phyloP scores from a whole-genome alignment of 139 green algal species.

The Picochlorum sp. region DNA sequence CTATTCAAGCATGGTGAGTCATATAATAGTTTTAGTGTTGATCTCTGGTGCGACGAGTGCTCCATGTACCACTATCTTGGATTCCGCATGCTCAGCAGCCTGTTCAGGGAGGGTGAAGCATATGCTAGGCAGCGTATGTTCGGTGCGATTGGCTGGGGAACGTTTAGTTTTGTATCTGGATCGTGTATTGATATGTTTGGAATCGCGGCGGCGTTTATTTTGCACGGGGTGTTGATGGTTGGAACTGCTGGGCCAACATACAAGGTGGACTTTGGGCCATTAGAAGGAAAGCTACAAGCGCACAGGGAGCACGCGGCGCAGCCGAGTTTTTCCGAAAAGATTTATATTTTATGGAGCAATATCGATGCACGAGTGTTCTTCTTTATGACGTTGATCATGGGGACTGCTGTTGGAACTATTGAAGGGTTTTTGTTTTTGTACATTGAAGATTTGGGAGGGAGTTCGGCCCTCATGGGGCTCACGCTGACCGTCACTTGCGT shows the following conservation, averaged over 20 bases:
- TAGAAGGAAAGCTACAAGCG: slow-evolving; percentile 21
- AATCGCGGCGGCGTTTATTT: slow-evolving; percentile 10
- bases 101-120: slow-evolving; percentile 14
- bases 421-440: slow-evolving; percentile 36
- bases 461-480: slow-evolving; percentile 26
- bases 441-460: slow-evolving; percentile 29
- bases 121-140: slow-evolving; percentile 29
- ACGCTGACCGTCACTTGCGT: slow-evolving; percentile 28
- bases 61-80: slow-evolving; percentile 36
- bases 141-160: slow-evolving; percentile 36
- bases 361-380: slow-evolving; percentile 24
- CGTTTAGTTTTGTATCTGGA: slow-evolving; percentile 15
- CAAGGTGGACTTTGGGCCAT: slow-evolving; percentile 12
- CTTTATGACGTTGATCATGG: slow-evolving; percentile 15
- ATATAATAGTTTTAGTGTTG: slow-evolving; percentile 22
- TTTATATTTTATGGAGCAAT: slow-evolving; percentile 13
- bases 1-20: slow-evolving; percentile 9
- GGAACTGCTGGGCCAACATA: not conserved
- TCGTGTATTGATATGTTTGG: not conserved
- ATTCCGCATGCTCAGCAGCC: slow-evolving; percentile 31
- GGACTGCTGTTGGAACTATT: slow-evolving; percentile 30
- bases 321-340: slow-evolving; percentile 12
- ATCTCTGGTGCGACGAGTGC: slow-evolving; percentile 27
- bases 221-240: slow-evolving; percentile 9
- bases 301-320: not conserved